phyloP scores from a whole-genome alignment of 2,329 filamentous ascomycete species.

The Nothophaeocryptopus gaeumannii region DNA sequence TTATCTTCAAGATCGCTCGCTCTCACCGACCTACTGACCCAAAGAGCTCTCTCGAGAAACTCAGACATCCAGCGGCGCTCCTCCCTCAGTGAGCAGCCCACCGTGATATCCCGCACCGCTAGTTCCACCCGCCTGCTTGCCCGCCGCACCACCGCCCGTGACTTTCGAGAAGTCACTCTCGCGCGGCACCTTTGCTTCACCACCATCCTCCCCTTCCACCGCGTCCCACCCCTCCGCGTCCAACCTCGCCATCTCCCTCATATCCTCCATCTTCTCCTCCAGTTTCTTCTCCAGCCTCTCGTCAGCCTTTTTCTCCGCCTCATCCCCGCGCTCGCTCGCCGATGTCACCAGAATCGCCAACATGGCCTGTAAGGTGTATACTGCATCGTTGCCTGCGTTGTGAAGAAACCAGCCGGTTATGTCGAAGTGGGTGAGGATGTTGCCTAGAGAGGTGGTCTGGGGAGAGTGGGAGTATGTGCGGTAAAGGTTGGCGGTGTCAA shows the following conservation, averaged over 20 bases:
- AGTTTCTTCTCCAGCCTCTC: slow-evolving; percentile 29
- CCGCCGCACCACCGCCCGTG: too few species aligned
- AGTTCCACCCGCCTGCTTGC: neutral
- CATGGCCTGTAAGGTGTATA: slow-evolving; percentile 53
- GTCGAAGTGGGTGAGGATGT: slow-evolving; percentile 62
- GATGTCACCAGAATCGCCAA: slow-evolving; percentile 58
- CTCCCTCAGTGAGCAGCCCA: slow-evolving; percentile 25
- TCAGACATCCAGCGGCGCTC: slow-evolving; percentile 26
- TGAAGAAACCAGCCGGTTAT: slow-evolving; percentile 54
- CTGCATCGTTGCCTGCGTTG: slow-evolving; percentile 40
- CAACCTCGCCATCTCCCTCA: slow-evolving; percentile 33
- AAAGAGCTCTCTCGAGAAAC: neutral
- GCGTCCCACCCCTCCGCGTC: slow-evolving; percentile 40
- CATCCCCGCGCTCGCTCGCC: slow-evolving; percentile 31
- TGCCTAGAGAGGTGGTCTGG: slow-evolving; percentile 54
- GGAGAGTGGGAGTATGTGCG: slow-evolving; percentile 57
- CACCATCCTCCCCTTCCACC: slow-evolving; percentile 38
- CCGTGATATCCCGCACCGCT: slow-evolving; percentile 2
- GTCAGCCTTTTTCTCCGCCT: slow-evolving; percentile 28
- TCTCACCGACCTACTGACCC: too few species aligned
- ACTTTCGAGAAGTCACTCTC: slow-evolving; percentile 6
- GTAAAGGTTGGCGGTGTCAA: slow-evolving; percentile 71
- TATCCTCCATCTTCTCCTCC: slow-evolving; percentile 27
- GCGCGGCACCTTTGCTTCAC: slow-evolving; percentile 16
- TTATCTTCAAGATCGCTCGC: too few species aligned